Evolutionary conservation across 805 yeast genomes (phyloP).

Genomic region (Yarrowia bubula): DNA sequence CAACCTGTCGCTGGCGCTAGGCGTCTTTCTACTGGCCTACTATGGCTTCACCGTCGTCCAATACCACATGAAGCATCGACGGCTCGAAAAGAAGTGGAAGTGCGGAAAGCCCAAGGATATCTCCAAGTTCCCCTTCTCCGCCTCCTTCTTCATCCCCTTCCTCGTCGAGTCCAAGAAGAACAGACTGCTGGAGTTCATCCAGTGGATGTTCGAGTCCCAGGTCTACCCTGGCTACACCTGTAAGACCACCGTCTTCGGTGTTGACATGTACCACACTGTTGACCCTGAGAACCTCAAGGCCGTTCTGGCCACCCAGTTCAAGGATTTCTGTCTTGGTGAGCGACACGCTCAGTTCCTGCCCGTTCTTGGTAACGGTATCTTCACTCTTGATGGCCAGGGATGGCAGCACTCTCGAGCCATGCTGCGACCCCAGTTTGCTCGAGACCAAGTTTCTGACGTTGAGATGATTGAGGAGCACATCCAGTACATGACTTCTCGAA

Average conservation of each 20-base stretch:
- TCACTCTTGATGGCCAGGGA: slow-evolving; percentile 40
- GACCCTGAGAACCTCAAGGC: slow-evolving; percentile 41
- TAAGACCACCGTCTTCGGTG: slow-evolving; percentile 21
- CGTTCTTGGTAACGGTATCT: slow-evolving; percentile 41
- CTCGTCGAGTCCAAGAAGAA: slow-evolving; percentile 22
- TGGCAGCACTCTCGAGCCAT: slow-evolving; percentile 43
- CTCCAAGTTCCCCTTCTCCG: slow-evolving; percentile 21
- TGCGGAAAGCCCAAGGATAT: slow-evolving; percentile 24
- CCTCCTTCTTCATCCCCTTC: slow-evolving; percentile 24
- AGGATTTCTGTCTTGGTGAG: slow-evolving; percentile 37
- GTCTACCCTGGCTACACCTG: slow-evolving; percentile 25
- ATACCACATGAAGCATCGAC: not conserved
- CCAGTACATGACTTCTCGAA: slow-evolving; percentile 29
- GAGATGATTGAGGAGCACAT: slow-evolving; percentile 36
- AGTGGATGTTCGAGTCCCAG: slow-evolving; percentile 13
- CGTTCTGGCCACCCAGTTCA: slow-evolving; percentile 38
- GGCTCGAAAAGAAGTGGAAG: slow-evolving; percentile 24
- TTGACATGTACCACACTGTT: slow-evolving; percentile 32
- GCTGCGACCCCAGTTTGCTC: slow-evolving; percentile 41
- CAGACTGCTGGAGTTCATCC: slow-evolving; percentile 22
- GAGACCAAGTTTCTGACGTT: slow-evolving; percentile 39
- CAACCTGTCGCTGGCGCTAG: slow-evolving; percentile 25
- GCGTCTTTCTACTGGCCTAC: slow-evolving; percentile 13
- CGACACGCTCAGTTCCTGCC: slow-evolving; percentile 36
- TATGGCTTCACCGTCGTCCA: slow-evolving; percentile 3